Base-by-base conservation (phyloP, 2,329 filamentous ascomycete species). In the Botrytis sinoallii region DNA sequence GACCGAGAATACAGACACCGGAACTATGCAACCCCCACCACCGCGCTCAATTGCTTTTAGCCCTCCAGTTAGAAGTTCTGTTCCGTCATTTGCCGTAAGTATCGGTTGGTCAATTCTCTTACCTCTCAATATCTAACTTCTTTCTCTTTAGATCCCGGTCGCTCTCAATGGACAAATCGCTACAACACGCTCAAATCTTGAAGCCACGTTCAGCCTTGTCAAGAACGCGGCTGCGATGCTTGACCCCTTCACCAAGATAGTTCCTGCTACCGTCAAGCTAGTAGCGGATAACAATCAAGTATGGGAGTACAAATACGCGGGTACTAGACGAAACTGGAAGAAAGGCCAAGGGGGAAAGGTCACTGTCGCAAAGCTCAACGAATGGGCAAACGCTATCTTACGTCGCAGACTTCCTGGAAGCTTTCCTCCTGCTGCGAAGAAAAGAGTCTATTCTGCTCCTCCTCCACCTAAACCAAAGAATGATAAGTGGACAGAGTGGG, bases 401-500 rank as follows among this genome's bases (percentile, higher is more conserved):
- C 46, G 48, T 52, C 61, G 63, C 25, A 72, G 70, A 67, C 29
- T 68, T 38, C 70, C 63, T 12, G 22, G 38, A 16, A 22, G 44
- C 8, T 72, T 72, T 22, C 63, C 70, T 67, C 6, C 38, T 22
- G 29, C 3, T 5, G 12, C 16, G 8, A 71, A 40, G 20, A 29
- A 57, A 18, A 25, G 20, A 22, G 3, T 55, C n/a, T 55, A 29
- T 55, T 52, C 42, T 35, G 35, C 12, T n/a, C 40, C 32, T 18
- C 22, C 16, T 4, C 46, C 25, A 1, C 7, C 48, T 8, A 55
- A 29, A 4, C 65, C 16, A 29, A 68, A 55, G 35, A 9, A 16
- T n/a, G 65, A 68, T 8, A 68, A 68, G 29, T 72, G 70, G 70
- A 72, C 70, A 18, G 38, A 42, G 32, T 44, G n/a, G 46, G 70